A percentile compares a stretch with the other conserved stretches of the same genome.
phyloP scores from a whole-genome alignment of 148 eudicot genomes.

The Tetragonia tetragonoides region DNA sequence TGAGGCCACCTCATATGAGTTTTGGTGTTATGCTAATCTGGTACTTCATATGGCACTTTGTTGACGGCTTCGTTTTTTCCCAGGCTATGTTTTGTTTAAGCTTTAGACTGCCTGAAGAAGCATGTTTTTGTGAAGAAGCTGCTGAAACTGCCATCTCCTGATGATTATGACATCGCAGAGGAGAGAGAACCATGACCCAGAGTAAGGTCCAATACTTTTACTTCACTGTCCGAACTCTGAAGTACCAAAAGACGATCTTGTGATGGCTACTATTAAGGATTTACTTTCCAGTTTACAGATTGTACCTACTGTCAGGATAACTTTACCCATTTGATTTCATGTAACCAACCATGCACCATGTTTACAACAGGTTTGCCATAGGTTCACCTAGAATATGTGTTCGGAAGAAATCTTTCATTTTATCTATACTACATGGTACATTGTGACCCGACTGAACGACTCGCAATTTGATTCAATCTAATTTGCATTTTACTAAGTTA shows the following conservation, averaged over 20 bases:
- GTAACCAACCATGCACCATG: not conserved
- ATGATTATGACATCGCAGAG: not conserved
- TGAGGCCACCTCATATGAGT: too few relatives aligned
- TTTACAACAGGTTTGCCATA: not conserved
- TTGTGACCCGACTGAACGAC: too few relatives aligned
- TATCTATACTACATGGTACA: too few relatives aligned
- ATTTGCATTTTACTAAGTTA: not conserved
- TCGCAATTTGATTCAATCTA: not conserved
- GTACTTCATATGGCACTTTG: not conserved
- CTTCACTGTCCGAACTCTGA: not conserved
- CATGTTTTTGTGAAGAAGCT: conserved; percentile 44
- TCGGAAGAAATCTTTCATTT: not conserved
- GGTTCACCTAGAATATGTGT: not conserved
- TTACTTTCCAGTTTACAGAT: not conserved
- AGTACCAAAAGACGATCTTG: not conserved
- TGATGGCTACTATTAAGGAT: not conserved
- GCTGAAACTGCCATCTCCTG: conserved; percentile 11
- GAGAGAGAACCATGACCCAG: not conserved
- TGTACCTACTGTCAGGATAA: not conserved
- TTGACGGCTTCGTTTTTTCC: conserved; percentile 9
- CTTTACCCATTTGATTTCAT: not conserved
- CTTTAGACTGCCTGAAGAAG: conserved; percentile 86
- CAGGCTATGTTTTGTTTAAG: conserved; percentile 99
- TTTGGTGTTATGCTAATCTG: too few relatives aligned
- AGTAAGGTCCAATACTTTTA: too few relatives aligned